A percentile compares a stretch with the other conserved stretches of the same genome.
phyloP scores from a whole-genome alignment of 192 early-diverging fungal genomes.

The Coemansia sp. region DNA sequence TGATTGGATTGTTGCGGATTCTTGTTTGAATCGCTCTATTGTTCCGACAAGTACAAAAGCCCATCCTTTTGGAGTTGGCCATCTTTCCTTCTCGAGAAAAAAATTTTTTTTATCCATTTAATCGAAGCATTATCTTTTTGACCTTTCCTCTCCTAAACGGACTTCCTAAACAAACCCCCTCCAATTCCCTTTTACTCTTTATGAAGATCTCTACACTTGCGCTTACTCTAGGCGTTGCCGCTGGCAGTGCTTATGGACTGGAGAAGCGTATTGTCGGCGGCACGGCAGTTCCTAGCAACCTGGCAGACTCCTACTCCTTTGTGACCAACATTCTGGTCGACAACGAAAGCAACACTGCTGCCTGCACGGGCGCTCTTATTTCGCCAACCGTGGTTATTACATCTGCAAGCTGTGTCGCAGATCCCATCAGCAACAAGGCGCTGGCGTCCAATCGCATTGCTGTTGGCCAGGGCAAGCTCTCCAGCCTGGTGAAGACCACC shows the following conservation, averaged over 20 bases:
- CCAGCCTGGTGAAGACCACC: constrained; percentile 12
- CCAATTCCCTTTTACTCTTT: not conserved
- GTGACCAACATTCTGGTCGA: constrained; percentile 27
- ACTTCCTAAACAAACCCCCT: not conserved
- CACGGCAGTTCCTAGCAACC: constrained; percentile 6
- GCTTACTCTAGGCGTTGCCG: constrained; percentile 27
- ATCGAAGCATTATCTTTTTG: not conserved
- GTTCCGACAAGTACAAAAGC: not conserved
- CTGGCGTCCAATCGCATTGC: constrained; percentile 19
- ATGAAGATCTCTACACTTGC: constrained; percentile 39
- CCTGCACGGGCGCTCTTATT: constrained; percentile 45
- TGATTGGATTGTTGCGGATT: constrained; percentile 4
- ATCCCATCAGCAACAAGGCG: constrained; percentile 49
- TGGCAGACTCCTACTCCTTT: constrained; percentile 22
- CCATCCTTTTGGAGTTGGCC: not conserved
- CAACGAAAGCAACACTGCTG: constrained; percentile 8
- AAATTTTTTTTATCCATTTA: not conserved
- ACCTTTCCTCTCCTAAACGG: not conserved
- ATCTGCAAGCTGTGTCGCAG: constrained; percentile 39
- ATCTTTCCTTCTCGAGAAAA: not conserved
- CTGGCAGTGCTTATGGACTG: constrained; percentile 26
- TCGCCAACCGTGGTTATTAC: constrained; percentile 34
- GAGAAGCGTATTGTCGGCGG: constrained; percentile 41
- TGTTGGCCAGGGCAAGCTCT: constrained; percentile 31
- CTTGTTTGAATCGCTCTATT: no score